Evolutionary conservation across 169 alveolate genomes (phyloP).

Genomic region (Eimeria sp.): DNA sequence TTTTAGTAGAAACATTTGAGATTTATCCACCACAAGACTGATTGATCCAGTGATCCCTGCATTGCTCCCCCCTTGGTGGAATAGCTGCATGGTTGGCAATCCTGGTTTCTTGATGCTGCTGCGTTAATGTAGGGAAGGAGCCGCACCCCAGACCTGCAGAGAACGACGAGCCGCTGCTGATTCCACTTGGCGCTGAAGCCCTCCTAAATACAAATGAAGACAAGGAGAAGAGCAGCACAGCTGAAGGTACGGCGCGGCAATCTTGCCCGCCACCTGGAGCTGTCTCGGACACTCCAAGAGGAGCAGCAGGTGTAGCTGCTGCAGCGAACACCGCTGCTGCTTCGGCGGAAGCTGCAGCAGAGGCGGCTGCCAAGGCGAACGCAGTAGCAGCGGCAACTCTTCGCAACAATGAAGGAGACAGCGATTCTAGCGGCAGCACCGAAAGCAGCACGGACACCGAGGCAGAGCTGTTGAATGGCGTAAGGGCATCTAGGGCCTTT

Average conservation of each 20-base stretch:
- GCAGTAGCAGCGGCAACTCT: slow-evolving; percentile 56
- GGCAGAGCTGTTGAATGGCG: slow-evolving; percentile 35
- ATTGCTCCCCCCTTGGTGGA: neutral
- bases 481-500: slow-evolving; percentile 70
- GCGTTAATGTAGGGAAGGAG: slow-evolving; percentile 23
- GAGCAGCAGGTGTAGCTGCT: slow-evolving; percentile 27
- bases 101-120: neutral
- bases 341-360: slow-evolving; percentile 72
- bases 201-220: slow-evolving; percentile 9
- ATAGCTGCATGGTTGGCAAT: neutral
- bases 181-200: slow-evolving; percentile 39
- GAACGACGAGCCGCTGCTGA: neutral
- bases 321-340: slow-evolving; percentile 56
- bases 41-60: neutral
- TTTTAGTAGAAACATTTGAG: too few species aligned
- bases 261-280: neutral
- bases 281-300: neutral
- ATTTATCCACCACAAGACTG: neutral
- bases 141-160: neutral
- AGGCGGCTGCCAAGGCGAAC: slow-evolving; percentile 54
- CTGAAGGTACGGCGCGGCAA: neutral
- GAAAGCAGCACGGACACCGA: slow-evolving; percentile 41
- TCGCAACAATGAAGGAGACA: slow-evolving; percentile 18
- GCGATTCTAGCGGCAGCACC: slow-evolving; percentile 31
- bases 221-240: neutral